Conservation (phyloP, 352 stramenopile species). For the Pythium utonaiense region DNA sequence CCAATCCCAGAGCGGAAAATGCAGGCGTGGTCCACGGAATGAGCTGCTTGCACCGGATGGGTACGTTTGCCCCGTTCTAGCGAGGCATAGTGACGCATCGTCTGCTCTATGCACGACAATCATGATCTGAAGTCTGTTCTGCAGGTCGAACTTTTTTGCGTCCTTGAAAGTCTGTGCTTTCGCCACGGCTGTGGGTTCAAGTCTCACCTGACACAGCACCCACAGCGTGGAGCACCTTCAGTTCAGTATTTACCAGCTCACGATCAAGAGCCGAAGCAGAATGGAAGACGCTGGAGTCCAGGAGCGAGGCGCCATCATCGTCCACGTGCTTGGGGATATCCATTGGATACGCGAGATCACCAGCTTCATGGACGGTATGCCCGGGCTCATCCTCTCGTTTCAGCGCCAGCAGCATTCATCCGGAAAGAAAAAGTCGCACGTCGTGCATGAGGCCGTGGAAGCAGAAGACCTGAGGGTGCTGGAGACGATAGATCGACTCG, state of each 20-base stretch:
- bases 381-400: conserved; percentile 3
- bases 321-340: conserved; percentile 2
- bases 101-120: background rate
- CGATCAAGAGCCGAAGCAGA: background rate
- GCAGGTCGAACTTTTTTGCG: background rate
- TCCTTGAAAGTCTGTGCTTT: no score
- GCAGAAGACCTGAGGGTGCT: conserved; percentile 7
- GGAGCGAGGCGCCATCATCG: background rate
- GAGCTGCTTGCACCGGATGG: background rate
- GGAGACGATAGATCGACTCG: conserved; percentile 4
- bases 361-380: conserved; percentile 7
- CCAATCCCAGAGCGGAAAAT: background rate
- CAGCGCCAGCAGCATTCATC: background rate
- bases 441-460: background rate
- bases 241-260: background rate
- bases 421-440: background rate
- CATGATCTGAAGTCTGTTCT: background rate
- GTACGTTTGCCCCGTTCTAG: background rate
- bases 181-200: no score
- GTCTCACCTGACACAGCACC: no score
- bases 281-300: background rate
- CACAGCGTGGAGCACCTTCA: background rate
- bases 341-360: conserved; percentile 15
- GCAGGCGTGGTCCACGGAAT: background rate
- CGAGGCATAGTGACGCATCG: background rate